Evolutionary conservation across 2,329 filamentous ascomycete species (phyloP), one percentile per base, ranked within the genome.

Genomic region (Plectosphaerella sp.): DNA sequence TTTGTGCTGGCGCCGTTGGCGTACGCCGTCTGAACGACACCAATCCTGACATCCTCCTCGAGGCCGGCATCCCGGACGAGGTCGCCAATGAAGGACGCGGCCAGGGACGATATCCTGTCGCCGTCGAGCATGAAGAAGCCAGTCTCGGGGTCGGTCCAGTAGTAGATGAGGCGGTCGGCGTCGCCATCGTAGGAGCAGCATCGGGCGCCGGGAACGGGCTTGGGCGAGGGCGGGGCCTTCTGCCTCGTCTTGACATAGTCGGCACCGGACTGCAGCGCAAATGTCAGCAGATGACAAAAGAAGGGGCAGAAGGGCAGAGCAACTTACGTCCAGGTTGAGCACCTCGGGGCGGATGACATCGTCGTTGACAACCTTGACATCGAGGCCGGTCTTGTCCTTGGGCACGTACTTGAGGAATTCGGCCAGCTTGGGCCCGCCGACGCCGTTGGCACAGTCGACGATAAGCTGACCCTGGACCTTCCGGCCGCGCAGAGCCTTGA

Each of bases 181-280:
- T 99, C 94, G 50, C 94, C 94, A 61, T 99, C 94, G 52, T 96
- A 81, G 9, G 93, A 97, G 70, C 89, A 93, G 78, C 86, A 93
- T 54, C 94, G 87, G 57, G 88, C 87, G 51, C 88, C 84, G 2
- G 84, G 79, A 33, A 83, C 79, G 43, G 89, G 88, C 67, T 92
- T 91, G 50, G 91, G 93, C 28, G 77, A 87, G 42, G 88, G 88
- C 49, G 94, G 94, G 54, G 91, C 89, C 58, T 91, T 85, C 75
- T 99, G 94, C 72, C 91, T 91, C 16, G 94, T 97, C 77, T 99
- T 99, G 71, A 99, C 94, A 62, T 84, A 97, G 72, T 99, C 94
- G 65, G 94, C 94, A 69, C 94, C 94, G 65, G 89, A 96, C 84
- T 95, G 61, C 8, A 22, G 37, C 18, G n/a, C 36, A 15, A 16